Base-by-base conservation (phyloP, 306 rosid genomes). In the Spatholobus suberectus region DNA sequence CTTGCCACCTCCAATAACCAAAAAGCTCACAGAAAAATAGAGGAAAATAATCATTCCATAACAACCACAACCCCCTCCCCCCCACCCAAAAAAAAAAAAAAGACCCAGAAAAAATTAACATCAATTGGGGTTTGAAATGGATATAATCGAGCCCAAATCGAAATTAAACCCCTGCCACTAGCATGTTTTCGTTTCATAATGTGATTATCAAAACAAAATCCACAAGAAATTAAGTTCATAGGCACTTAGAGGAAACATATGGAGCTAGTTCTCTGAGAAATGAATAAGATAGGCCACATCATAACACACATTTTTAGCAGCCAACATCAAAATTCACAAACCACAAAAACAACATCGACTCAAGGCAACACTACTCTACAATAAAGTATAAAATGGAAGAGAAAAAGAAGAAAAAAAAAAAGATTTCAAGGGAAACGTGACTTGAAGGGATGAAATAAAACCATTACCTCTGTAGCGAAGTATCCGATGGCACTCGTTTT, bases 91-190 rank as follows among this genome's bases (percentile, higher is more conserved):
- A 34, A 62, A 15, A 1, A 26, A 35, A 73, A 34, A 3, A 14
- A 58, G 13, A 75, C 68, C 23, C 23, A 14, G 29, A 73, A 44
- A 65, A 35, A 37, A 24, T 17, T 43, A 21, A 23, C 55, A 23
- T 49, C 52, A 34, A 24, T 62, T 83, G 61, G 41, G 37, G 79
- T 18, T 41, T 23, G 62, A 62, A 71, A 59, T 63, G 23, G 35
- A 62, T 24, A 59, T 38, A 23, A 10, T 58, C 34, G 7, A 58
- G 2, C 2, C 66, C 35, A 8, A 11, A 58, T 59, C 0, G n/a
- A 62, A 27, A 27, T 0, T 29, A 66, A 66, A 9, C 2, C 8
- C 47, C 49, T 66, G n/a, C 27, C 0, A 37, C 8, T n/a, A 37
- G 3, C 24, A 32, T 3, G 20, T 59, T 18, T 37, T 37, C 8